A percentile compares a stretch with the other conserved stretches of the same genome.
These are phyloP conservation scores for Canavalia gladiata DNA, from an alignment of 306 rosid genomes.

Conservation along the genomic window DNA sequence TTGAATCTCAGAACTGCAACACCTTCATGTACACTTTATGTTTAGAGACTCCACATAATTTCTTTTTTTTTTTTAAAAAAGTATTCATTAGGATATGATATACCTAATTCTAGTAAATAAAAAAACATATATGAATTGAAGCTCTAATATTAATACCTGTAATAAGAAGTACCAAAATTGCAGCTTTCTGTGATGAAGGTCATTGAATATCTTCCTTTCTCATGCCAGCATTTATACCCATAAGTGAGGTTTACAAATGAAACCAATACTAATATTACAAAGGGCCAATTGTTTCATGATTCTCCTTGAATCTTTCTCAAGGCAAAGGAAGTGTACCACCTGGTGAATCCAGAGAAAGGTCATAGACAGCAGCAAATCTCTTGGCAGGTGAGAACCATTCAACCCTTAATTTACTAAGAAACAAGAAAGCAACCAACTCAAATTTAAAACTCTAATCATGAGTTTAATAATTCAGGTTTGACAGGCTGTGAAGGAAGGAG, in stretches of 20 bases:
- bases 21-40: constrained; percentile 10
- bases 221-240: constrained; percentile 62
- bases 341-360: constrained; percentile 56
- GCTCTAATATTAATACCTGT: constrained; percentile 61
- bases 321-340: constrained; percentile 52
- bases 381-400: constrained; percentile 57
- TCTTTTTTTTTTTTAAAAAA: too few species aligned
- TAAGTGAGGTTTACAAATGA: constrained; percentile 23
- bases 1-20: constrained; percentile 43
- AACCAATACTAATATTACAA: constrained; percentile 13
- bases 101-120: constrained; percentile 11
- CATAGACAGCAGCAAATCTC: constrained; percentile 69
- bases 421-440: constrained; percentile 56
- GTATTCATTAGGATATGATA: constrained; percentile 23
- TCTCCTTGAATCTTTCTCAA: constrained; percentile 38
- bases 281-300: constrained; percentile 43
- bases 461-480: constrained; percentile 77
- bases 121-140: constrained; percentile 17
- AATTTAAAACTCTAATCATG: constrained; percentile 51
- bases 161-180: constrained; percentile 57
- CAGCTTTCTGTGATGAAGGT: constrained; percentile 58
- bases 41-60: background rate
- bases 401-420: constrained; percentile 50
- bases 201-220: constrained; percentile 66
- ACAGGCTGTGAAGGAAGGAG: constrained; percentile 87